Base-by-base conservation (phyloP, 2,329 filamentous ascomycete species). In the Septoria petroselini region DNA sequence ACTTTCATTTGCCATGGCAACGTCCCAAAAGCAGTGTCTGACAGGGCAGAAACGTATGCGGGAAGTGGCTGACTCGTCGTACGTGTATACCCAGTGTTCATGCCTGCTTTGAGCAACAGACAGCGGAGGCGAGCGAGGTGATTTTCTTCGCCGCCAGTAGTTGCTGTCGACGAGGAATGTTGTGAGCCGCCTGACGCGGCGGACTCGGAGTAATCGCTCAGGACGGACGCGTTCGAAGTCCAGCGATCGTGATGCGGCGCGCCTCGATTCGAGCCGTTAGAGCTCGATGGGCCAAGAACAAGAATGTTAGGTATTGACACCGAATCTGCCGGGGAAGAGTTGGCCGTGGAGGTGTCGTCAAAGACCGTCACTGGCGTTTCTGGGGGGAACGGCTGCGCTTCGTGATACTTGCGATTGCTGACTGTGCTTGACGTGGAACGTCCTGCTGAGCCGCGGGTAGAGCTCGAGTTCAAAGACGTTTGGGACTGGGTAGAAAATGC, bases 281-380 rank as follows among this genome's bases (percentile, higher is more conserved):
- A 62, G 18, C 75, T 77, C 38, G 80, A 79, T 3, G 88, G 86
- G 2, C 89, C 89, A 0, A 95, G 78, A 0, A 96, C 84, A 43
- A 95, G 77, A 59, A 96, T 95, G 63, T 95, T 94, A 4, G 89
- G 91, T 47, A 90, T 80, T 31, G 83, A 84, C 21, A 59, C 58
- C 0, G 84, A 85, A 37, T 84, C 81, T n/a, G n/a, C n/a, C 58
- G 87, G 87, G 48, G 91, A 88, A 0, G 90, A 94, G 35, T 89
- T 81, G 3, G 88, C 70, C 9, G 73, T 72, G 4, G 65, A 84
- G 0, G 86, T 89, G 65, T 97, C 91, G 67, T 96, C 91, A 61
- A 96, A 96, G 59, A 96, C 90, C 3, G 91, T 97, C 0, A 91
- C 91, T 0, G 91, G 91, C 0, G 91, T 97, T 71, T 97, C 91